Base-by-base conservation (phyloP, 2,329 filamentous ascomycete species). In the Ophiostoma novo-ulmi region DNA sequence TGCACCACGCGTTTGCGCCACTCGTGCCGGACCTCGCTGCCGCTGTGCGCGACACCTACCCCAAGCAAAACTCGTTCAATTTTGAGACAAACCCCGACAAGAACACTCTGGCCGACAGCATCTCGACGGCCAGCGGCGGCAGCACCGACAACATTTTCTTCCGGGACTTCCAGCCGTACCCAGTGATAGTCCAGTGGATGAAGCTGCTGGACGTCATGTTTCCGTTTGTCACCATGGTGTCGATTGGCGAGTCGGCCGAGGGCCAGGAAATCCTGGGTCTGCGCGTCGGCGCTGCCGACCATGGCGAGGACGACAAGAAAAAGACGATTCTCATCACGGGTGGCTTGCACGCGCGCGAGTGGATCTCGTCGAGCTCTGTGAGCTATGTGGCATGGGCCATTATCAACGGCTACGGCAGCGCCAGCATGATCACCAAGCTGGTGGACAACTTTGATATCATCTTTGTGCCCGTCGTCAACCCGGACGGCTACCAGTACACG, bases 401-500 rank as follows among this genome's bases (percentile, higher is more conserved):
- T 67, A 91, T 97, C 76, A 94, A 91, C 0, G 87, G 88, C 5
- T 96, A 94, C 78, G 91, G 91, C 72, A 92, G 92, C 74, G 83
- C 86, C 80, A 85, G 77, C 73, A 85, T 82, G 80, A 89, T 96
- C 70, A 94, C 91, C 26, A 90, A 89, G 72, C 84, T 98, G 10
- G 85, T 99, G 4, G 85, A 95, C 73, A 85, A 90, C 70, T 97
- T 94, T 76, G 94, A 98, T 79, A 89, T 96, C 75, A 84, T 98
- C 64, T 90, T 98, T 75, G 85, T 98, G 35, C 95, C 95, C 0
- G 92, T 92, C 0, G 80, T 95, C 71, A 99, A 99, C 77, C 93
- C 94, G 0, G 95, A 99, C 78, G 95, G 95, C 39, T 96, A 97
- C 77, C 90, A 93, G 74, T 97, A 97, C 79, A 93, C 92, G 0